phyloP scores from a whole-genome alignment of 2,329 filamentous ascomycete species.

The Huntiella omanensis region DNA sequence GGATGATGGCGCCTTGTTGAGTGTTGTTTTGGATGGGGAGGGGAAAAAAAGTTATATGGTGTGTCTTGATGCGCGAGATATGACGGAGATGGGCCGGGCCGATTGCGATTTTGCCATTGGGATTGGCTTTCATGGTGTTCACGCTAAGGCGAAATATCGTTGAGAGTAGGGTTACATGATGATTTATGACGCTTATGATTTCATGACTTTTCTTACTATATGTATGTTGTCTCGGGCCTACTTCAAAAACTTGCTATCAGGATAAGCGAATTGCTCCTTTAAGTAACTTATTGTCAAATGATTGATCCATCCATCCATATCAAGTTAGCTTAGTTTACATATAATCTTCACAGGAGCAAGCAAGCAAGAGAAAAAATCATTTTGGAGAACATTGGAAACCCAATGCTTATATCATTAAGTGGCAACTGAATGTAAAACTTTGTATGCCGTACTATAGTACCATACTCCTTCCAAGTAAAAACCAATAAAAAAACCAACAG shows the following conservation, averaged over 20 bases:
- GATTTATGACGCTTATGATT: neutral
- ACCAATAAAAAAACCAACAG: neutral
- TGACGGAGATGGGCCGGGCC: slow-evolving; percentile 46
- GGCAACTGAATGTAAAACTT: slow-evolving; percentile 2
- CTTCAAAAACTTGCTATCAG: neutral
- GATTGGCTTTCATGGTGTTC: slow-evolving; percentile 47
- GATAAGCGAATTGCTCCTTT: too few relatives aligned
- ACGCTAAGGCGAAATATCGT: slow-evolving; percentile 16
- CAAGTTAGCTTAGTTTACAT: too few relatives aligned
- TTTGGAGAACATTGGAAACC: neutral
- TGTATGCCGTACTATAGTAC: slow-evolving; percentile 2
- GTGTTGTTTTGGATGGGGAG: slow-evolving; percentile 44
- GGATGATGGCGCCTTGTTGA: slow-evolving; percentile 44
- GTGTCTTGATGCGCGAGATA: slow-evolving; percentile 41
- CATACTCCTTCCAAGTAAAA: neutral
- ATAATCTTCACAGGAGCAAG: neutral
- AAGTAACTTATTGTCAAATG: too few relatives aligned
- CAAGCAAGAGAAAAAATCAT: neutral
- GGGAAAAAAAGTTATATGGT: slow-evolving; percentile 43
- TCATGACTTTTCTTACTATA: neutral
- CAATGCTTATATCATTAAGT: neutral
- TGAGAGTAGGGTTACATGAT: neutral
- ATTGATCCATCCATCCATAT: too few relatives aligned
- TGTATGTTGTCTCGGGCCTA: neutral
- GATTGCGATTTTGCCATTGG: slow-evolving; percentile 40